Conservation (phyloP, 1,284 basidiomycete species). For the Golubevia sp. region DNA sequence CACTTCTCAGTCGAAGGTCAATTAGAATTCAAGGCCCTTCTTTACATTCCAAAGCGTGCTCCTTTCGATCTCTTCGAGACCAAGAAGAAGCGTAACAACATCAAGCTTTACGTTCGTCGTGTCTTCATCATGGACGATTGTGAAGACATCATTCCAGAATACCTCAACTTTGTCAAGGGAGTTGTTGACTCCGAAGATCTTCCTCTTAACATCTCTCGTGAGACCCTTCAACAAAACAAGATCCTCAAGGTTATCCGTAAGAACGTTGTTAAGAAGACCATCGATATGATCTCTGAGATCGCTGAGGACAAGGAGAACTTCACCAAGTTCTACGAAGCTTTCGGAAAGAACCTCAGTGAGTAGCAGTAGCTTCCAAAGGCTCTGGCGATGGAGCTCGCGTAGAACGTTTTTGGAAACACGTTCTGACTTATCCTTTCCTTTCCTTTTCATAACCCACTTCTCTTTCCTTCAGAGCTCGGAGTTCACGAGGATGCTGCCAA, state of each 20-base stretch:
- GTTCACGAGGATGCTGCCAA: slow-evolving; percentile 99
- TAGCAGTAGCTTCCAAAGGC: no score
- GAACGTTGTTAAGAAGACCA: slow-evolving; percentile 90
- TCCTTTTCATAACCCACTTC: no score
- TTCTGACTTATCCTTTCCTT: not conserved
- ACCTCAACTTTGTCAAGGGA: slow-evolving; percentile 99
- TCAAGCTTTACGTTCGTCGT: slow-evolving; percentile 99
- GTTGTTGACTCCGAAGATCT: slow-evolving; percentile 98
- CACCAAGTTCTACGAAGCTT: slow-evolving; percentile 88
- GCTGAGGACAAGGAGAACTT: slow-evolving; percentile 99
- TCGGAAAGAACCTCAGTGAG: slow-evolving; percentile 64
- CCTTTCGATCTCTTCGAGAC: slow-evolving; percentile 99
- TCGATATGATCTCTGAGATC: slow-evolving; percentile 94
- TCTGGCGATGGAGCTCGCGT: no score
- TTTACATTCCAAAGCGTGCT: slow-evolving; percentile 93
- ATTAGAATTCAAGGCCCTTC: slow-evolving; percentile 99
- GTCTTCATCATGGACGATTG: slow-evolving; percentile 99
- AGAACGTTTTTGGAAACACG: no score
- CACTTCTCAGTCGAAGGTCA: slow-evolving; percentile 99
- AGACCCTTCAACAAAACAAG: slow-evolving; percentile 99
- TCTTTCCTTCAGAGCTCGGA: slow-evolving; percentile 70
- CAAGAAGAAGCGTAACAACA: slow-evolving; percentile 99
- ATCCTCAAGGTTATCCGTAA: slow-evolving; percentile 97
- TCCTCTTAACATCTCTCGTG: slow-evolving; percentile 99
- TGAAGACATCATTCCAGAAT: slow-evolving; percentile 99